Percentiles rank a stretch among this genome's conserved stretches.
These are phyloP conservation scores for Arabidopsis suecica DNA, from an alignment of 345 rosid genomes.

Conservation along the genomic window DNA sequence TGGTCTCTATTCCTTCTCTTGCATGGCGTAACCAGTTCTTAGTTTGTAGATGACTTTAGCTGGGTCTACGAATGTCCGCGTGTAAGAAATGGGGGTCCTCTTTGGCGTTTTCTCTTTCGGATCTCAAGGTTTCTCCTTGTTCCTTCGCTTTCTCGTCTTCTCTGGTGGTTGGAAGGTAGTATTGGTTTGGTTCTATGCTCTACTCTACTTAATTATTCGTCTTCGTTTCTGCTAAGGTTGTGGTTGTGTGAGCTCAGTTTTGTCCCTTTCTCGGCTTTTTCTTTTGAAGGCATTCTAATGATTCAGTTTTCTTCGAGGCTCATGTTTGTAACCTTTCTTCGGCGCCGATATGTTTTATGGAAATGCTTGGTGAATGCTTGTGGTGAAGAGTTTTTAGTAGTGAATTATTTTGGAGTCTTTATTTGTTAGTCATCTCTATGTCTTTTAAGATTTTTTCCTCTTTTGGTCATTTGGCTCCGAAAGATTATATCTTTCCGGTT, in stretches of 20 bases:
- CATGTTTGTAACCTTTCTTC: too few species aligned
- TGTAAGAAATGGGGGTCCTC: not conserved
- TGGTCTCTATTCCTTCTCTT: not conserved
- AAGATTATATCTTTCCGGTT: not conserved
- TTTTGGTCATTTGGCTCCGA: too few species aligned
- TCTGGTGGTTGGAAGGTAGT: not conserved
- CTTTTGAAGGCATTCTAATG: too few species aligned
- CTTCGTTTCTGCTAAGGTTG: not conserved
- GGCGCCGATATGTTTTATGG: too few species aligned
- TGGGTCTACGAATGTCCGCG: not conserved
- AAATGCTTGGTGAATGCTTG: too few species aligned
- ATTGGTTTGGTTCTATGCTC: not conserved
- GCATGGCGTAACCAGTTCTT: not conserved
- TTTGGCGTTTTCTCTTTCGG: not conserved
- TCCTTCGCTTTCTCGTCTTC: not conserved
- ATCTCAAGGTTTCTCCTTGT: not conserved
- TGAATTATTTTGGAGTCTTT: too few species aligned
- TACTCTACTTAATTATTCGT: not conserved
- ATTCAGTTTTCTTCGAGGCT: too few species aligned
- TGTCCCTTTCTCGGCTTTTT: not conserved
- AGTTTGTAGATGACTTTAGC: not conserved
- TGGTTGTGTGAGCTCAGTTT: not conserved
- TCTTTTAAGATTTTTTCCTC: not conserved
- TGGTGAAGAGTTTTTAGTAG: too few species aligned
- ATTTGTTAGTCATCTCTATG: too few species aligned